Evolutionary conservation across 805 yeast species (phyloP), one percentile per base, ranked within the genome.

Genomic region (Metschnikowia hibisci): DNA sequence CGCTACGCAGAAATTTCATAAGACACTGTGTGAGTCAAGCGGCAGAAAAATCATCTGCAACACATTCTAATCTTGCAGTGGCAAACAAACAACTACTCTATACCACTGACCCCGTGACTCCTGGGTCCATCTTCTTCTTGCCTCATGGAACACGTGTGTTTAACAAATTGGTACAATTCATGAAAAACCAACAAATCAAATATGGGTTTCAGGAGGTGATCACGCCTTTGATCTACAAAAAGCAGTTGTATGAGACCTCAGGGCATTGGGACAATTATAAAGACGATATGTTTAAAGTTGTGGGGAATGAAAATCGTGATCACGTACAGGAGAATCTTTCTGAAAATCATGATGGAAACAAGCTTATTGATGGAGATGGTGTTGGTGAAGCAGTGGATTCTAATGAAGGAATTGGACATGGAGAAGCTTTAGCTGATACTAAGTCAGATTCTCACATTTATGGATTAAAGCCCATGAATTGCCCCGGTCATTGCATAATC

Each of bases 251-350:
- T 96, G 84, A 89, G 62, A 79, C 75, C 39, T 84, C 95, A 9
- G 98, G 98, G 0, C 99, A 93, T 65, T 91, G 97, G 97, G 86
- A 82, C 10, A 90, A 91, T 58, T 91, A 93, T 61, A 78, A 87
- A 53, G 91, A 87, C 30, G 98, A 91, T 62, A 91, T 91, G 99
- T 91, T 90, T 60, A 76, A 79, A 55, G 96, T 90, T 2, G 82
- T 77, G 44, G 85, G 90, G 2, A 73, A 74, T 45, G 78, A 73
- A 47, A 12, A 51, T 14, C 32, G 59, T 28, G 61, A 54, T 3
- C 45, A 38, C 12, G 50, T 11, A 11, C 25, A 12, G 6, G 13
- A 10, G n/a, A 45, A 5, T 52, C 47, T 3, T 29, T 20, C 32
- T 6, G 30, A 27, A 27, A 12, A 6, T n/a, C 13, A 6, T 4